Conservation (phyloP, 2,329 filamentous ascomycete species). For the Leptographium radiaticola region DNA sequence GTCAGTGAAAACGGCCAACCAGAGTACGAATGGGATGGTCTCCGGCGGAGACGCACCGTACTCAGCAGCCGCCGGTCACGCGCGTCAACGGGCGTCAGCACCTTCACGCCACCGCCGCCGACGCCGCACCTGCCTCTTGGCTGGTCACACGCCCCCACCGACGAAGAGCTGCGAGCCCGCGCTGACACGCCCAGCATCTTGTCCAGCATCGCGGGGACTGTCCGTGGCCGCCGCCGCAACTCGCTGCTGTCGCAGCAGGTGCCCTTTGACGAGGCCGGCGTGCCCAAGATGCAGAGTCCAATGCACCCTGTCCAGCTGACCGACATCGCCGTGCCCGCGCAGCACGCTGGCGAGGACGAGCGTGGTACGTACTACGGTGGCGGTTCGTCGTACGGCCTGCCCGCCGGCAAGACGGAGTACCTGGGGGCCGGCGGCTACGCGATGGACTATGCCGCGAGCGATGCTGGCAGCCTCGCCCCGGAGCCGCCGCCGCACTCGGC, state of each 20-base stretch:
- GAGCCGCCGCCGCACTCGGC: conserved; percentile 49
- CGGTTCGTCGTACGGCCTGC: conserved; percentile 37
- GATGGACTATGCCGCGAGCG: conserved; percentile 23
- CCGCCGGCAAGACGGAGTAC: conserved; percentile 32
- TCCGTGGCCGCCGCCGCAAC: conserved; percentile 26
- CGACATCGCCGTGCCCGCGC: conserved; percentile 39
- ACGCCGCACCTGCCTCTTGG: conserved; percentile 62
- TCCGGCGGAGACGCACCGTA: conserved; percentile 56
- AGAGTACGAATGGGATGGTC: conserved; percentile 76
- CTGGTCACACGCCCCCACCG: conserved; percentile 70
- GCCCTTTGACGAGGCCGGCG: conserved; percentile 6
- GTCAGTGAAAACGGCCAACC: conserved; percentile 58
- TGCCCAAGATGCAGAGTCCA: conserved; percentile 33
- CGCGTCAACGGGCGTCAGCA: conserved; percentile 1
- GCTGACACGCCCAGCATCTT: conserved; percentile 34
- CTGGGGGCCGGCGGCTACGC: conserved; percentile 22
- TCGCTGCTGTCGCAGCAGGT: neutral
- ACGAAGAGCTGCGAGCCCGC: conserved; percentile 43
- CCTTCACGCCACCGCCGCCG: conserved; percentile 22
- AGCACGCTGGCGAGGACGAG: conserved; percentile 26
- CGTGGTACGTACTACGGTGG: conserved; percentile 15
- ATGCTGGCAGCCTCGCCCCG: conserved; percentile 34
- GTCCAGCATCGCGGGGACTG: conserved; percentile 44
- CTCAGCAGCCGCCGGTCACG: conserved; percentile 25
- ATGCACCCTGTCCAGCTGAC: conserved; percentile 51